phyloP scores from a whole-genome alignment of 331 rosid genomes.

The Cydonia oblonga region DNA sequence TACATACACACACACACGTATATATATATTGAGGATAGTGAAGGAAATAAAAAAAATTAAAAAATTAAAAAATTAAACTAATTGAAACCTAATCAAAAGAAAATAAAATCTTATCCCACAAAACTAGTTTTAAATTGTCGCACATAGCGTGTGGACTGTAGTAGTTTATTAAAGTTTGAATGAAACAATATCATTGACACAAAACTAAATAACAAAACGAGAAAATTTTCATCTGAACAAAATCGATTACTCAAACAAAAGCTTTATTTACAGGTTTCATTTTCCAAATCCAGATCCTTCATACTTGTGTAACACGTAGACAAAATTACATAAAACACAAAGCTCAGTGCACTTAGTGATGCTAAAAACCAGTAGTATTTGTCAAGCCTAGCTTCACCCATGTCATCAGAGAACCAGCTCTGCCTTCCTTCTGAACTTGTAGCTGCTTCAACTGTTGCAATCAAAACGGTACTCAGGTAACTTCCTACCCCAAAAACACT shows the following conservation, averaged over 20 bases:
- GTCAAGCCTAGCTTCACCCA: slow-evolving; percentile 66
- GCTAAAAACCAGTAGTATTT: slow-evolving; percentile 79
- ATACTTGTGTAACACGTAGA: slow-evolving; percentile 38
- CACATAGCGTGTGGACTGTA: too few relatives aligned
- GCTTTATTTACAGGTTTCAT: slow-evolving; percentile 22
- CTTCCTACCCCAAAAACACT: slow-evolving; percentile 96
- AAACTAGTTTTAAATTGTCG: too few relatives aligned
- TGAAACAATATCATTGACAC: background rate
- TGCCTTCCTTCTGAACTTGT: slow-evolving; percentile 35
- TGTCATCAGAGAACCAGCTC: slow-evolving; percentile 84
- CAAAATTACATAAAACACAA: slow-evolving; percentile 41
- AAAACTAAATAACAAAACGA: background rate
- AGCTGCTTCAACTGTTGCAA: slow-evolving; percentile 44
- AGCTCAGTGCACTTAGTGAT: slow-evolving; percentile 37
- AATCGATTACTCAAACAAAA: background rate
- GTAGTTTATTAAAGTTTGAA: background rate
- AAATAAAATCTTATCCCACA: too few relatives aligned
- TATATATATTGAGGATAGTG: background rate
- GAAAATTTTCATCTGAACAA: background rate
- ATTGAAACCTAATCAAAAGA: too few relatives aligned
- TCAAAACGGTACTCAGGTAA: slow-evolving; percentile 70
- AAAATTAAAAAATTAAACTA: too few relatives aligned
- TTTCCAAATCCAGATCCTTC: slow-evolving; percentile 25
- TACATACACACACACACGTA: too few relatives aligned
- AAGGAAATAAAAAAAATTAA: background rate